Conservation (phyloP, 345 rosid genomes). For the Rhizophora apiculata region DNA sequence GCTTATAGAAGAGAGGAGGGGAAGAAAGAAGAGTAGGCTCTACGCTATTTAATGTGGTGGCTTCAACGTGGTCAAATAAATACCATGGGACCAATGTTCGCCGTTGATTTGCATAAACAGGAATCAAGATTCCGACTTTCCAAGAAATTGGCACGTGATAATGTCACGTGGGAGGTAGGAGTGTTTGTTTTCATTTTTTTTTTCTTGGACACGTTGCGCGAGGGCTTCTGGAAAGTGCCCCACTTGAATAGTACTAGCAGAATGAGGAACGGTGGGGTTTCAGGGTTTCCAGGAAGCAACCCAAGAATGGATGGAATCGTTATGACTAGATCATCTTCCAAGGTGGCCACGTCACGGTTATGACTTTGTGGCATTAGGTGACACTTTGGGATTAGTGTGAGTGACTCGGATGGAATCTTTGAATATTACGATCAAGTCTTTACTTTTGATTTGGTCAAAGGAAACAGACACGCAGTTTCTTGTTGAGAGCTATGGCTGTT, state of each 20-base stretch:
- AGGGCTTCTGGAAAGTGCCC: background rate
- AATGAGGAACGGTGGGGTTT: background rate
- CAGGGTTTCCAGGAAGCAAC: constrained; percentile 20
- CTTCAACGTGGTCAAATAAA: constrained; percentile 38
- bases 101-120: constrained; percentile 24
- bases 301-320: background rate
- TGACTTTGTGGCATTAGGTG: constrained; percentile 25
- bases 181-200: no score
- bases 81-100: constrained; percentile 23
- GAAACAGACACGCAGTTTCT: background rate
- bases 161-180: background rate
- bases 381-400: background rate
- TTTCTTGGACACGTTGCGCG: background rate
- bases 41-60: constrained; percentile 34
- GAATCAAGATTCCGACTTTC: background rate
- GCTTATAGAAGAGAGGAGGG: constrained; percentile 13
- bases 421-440: background rate
- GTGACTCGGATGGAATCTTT: background rate
- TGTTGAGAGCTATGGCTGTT: background rate
- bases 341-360: constrained; percentile 16
- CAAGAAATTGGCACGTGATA: constrained; percentile 17
- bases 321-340: constrained; percentile 12
- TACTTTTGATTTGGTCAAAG: background rate
- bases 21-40: constrained; percentile 7
- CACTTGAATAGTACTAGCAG: background rate